Percentiles rank a stretch among this genome's conserved stretches.
Evolutionary conservation across 805 yeast genomes (phyloP).

Genomic region (Ogataea zsoltii): DNA sequence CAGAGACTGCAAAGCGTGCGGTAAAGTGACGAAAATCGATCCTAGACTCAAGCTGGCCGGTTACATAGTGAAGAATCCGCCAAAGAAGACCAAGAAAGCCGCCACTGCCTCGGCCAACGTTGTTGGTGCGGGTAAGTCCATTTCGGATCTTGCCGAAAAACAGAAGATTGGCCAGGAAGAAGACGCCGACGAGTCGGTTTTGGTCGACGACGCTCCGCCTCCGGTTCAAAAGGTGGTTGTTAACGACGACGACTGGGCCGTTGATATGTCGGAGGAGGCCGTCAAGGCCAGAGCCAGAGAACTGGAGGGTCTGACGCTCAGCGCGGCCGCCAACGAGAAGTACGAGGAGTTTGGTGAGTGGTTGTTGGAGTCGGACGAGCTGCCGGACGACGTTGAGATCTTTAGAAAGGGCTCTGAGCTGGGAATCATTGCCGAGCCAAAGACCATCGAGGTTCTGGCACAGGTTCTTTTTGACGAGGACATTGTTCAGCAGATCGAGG

Average conservation of each 20-base stretch:
- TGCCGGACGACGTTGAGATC: slow-evolving; percentile 86
- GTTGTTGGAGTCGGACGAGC: slow-evolving; percentile 58
- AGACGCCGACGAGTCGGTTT: slow-evolving; percentile 35
- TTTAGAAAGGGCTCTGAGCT: slow-evolving; percentile 85
- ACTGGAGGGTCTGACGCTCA: slow-evolving; percentile 62
- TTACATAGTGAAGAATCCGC: slow-evolving; percentile 88
- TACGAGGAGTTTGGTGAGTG: slow-evolving; percentile 88
- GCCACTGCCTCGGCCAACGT: slow-evolving; percentile 90
- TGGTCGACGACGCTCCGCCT: slow-evolving; percentile 54
- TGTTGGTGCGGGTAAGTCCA: slow-evolving; percentile 83
- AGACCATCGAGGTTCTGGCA: slow-evolving; percentile 87
- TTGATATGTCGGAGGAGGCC: slow-evolving; percentile 95
- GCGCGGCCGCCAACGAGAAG: slow-evolving; percentile 43
- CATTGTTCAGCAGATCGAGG: slow-evolving; percentile 67
- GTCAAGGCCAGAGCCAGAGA: slow-evolving; percentile 88
- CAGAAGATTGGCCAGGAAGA: slow-evolving; percentile 39
- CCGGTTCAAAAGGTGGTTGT: slow-evolving; percentile 59
- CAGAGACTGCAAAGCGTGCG: slow-evolving; percentile 98
- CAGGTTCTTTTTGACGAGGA: slow-evolving; percentile 84
- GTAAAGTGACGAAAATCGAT: slow-evolving; percentile 81
- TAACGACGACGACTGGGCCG: slow-evolving; percentile 95
- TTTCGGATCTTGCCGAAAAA: slow-evolving; percentile 71
- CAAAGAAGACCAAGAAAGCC: slow-evolving; percentile 71
- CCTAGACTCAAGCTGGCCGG: slow-evolving; percentile 85
- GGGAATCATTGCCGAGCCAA: slow-evolving; percentile 68